Percentiles rank a stretch among this genome's conserved stretches.
Evolutionary conservation across 345 rosid species (phyloP).

Genomic region (Ceriops zippeliana): DNA sequence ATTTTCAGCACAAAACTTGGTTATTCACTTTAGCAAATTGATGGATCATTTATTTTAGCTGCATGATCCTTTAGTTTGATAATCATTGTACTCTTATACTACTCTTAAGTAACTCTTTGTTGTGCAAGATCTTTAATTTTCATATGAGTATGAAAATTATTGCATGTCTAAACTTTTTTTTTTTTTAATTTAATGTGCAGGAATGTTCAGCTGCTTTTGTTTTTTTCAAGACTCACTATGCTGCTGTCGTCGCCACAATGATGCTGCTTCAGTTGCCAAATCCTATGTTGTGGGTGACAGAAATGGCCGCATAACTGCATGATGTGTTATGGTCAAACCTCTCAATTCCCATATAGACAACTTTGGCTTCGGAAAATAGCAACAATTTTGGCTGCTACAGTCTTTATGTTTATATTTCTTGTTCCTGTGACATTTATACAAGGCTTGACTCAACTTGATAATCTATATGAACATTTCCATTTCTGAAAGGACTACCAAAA

Average conservation of each 20-base stretch:
- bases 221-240: conserved; percentile 79
- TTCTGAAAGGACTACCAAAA: conserved; percentile 50
- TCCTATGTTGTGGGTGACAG: conserved; percentile 94
- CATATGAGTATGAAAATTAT: not conserved
- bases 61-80: no score
- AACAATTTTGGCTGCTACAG: conserved; percentile 54
- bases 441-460: conserved; percentile 67
- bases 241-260: conserved; percentile 78
- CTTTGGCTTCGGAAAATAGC: conserved; percentile 84
- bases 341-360: conserved; percentile 69
- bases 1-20: not conserved
- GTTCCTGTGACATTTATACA: conserved; percentile 78
- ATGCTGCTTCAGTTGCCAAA: conserved; percentile 78
- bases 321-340: conserved; percentile 93
- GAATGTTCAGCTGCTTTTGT: conserved; percentile 91
- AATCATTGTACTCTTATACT: no score
- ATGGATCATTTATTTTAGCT: no score
- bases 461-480: conserved; percentile 52
- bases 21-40: not conserved
- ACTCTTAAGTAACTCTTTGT: not conserved
- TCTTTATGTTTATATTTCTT: conserved; percentile 71
- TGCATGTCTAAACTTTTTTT: not conserved
- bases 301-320: conserved; percentile 86
- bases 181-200: conserved; percentile 32
- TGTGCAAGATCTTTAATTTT: not conserved